These are phyloP conservation scores for Lentinula edodes DNA, from an alignment of 768 basidiomycete species.

Conservation along the genomic window DNA sequence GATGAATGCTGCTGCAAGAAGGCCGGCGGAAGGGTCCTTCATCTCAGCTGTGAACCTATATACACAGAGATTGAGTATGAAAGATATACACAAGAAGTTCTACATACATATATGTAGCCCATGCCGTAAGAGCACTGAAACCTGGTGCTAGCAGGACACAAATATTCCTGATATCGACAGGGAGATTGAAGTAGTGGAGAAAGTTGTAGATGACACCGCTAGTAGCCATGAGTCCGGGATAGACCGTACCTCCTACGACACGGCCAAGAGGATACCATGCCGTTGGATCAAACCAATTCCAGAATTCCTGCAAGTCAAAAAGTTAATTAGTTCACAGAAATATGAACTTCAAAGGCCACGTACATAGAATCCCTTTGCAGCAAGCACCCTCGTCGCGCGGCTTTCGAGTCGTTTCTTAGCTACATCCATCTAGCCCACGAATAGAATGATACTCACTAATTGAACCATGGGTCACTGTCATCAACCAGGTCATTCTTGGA, in stretches of 20 bases:
- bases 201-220: constrained; percentile 95
- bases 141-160: constrained; percentile 97
- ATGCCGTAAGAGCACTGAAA: constrained; percentile 94
- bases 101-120: constrained; percentile 89
- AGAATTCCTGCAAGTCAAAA: constrained; percentile 74
- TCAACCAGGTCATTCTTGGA: constrained; percentile 6
- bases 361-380: constrained; percentile 94
- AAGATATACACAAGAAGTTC: not conserved
- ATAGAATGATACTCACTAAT: constrained; percentile 66
- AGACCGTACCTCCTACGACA: constrained; percentile 97
- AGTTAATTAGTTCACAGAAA: not conserved
- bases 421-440: not conserved
- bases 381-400: constrained; percentile 88
- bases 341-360: constrained; percentile 20
- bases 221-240: constrained; percentile 97
- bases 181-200: constrained; percentile 83
- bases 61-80: constrained; percentile 2
- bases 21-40: constrained; percentile 91
- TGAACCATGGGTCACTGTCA: constrained; percentile 95
- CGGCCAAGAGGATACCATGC: constrained; percentile 99
- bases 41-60: constrained; percentile 92
- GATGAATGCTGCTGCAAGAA: constrained; percentile 97
- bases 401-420: constrained; percentile 30
- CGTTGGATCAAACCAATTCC: constrained; percentile 99
- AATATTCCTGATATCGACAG: constrained; percentile 95